These are phyloP conservation scores for Secale cereale DNA, from an alignment of 176 grass and related monocot species.

Conservation along the genomic window DNA sequence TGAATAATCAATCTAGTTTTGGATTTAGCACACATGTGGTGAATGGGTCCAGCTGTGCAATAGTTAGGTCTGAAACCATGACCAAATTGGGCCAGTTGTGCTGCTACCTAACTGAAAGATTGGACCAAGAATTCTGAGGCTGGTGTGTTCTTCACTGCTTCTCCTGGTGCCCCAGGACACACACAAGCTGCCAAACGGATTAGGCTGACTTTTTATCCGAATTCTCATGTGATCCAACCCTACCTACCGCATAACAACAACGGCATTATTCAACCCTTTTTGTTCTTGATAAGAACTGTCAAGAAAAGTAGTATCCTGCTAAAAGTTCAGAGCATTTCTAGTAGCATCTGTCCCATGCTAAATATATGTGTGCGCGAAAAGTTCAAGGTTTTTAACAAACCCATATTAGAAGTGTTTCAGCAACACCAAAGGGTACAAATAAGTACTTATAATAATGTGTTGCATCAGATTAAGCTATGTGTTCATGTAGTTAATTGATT, in stretches of 20 bases:
- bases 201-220: neutral
- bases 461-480: neutral
- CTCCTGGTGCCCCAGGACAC: conserved; percentile 3
- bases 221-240: neutral
- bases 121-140: neutral
- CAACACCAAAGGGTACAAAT: neutral
- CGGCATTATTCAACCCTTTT: neutral
- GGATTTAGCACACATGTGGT: conserved; percentile 10
- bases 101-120: conserved; percentile 14
- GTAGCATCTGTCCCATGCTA: neutral
- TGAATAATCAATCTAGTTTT: neutral
- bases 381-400: too few species aligned
- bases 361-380: neutral
- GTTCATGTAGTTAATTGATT: neutral
- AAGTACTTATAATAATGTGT: neutral
- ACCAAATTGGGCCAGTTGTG: conserved; percentile 12
- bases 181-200: conserved; percentile 21
- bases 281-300: neutral
- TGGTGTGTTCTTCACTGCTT: conserved; percentile 17
- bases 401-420: neutral
- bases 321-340: neutral
- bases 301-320: conserved; percentile 2
- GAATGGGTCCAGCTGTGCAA: neutral
- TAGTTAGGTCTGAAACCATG: conserved; percentile 36
- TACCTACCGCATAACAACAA: neutral